Base-by-base conservation (phyloP, 2,329 filamentous ascomycete genomes). In the Diplodia corticola region DNA sequence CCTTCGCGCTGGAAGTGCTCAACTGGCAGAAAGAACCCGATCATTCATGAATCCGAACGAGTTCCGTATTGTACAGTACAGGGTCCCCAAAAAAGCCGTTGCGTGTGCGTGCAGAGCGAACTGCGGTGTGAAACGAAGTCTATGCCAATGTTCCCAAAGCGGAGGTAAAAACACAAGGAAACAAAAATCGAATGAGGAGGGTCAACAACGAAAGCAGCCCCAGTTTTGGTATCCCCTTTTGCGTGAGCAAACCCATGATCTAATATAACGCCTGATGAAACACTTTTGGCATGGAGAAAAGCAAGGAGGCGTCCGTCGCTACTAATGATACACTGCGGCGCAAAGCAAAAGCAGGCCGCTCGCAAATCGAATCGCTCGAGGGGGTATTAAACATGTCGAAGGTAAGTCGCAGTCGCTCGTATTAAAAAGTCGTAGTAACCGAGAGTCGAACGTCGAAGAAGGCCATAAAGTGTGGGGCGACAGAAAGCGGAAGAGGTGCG, bases 181-280 rank as follows among this genome's bases (percentile, higher is more conserved):
- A 53, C 20, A 26, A 49, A 24, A 17, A 37, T 20, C 51, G 15
- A 40, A 46, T 6, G 15, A 35, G 20, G 54, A 46, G 54, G 54
- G 54, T 46, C 20, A 65, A 65, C 37, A 65, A 35, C 28, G 53
- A 55, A 55, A 57, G 50, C 51, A 57, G 53, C 28, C 53, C 63
- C 40, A 59, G 75, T 78, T 69, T 77, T 78, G 75, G 72, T 78
- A 77, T 78, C 75, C 73, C 57, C 73, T 77, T 44, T 63, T 67
- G 76, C 76, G 76, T 76, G 75, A 72, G 76, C 76, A 66, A 66
- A 60, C 70, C 71, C 74, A 75, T 71, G 71, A 70, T 78, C 76
- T 78, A 78, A 61, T 59, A 66, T 72, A 78, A 78, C 76, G 76
- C 76, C 76, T 57, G 64, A 72, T 61, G 64, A 66, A 63, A 66